Base-by-base conservation (phyloP, 495 filamentous ascomycete genomes). In the Hypoxylon fuscum region DNA sequence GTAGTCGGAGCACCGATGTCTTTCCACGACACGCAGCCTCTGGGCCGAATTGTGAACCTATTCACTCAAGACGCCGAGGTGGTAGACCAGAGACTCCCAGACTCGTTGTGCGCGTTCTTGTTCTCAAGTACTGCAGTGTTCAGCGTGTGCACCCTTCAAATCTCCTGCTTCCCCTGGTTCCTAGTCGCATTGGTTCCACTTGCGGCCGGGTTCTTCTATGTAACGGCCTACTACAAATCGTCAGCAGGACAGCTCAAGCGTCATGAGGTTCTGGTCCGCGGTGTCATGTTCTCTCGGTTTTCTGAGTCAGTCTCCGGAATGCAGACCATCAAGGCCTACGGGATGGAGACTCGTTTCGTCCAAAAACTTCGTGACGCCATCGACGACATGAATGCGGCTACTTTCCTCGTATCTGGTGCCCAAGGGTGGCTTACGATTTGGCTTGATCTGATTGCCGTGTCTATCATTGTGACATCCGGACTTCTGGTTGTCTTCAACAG, bases 21-120 rank as follows among this genome's bases (percentile, higher is more conserved):
- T 15, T 85, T 77, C 69, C 76, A 81, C 31, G 81, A 84, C 54
- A 83, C 76, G 0, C 73, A 76, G 7, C 80, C 82, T 2, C 31
- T 78, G 1, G 83, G 83, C 3, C 73, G 76, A 5, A 76, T 84
- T 22, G 62, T 82, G 23, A 83, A 85, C 62, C 78, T 82, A 10
- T 82, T 85, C 47, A 75, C 74, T 0, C 70, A 76, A 2, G 83
- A 85, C 64, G 53, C 79, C 1, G 72, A 74, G 32, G 66, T 65
- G 2, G 59, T 82, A 12, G 79, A 82, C 53, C 71, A 68, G 8
- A 56, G 59, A 4, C 59, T 79, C 10, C 43, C 71, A 2, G 65
- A 44, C 1, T 59, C 70, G 25, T 38, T 49, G 1, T 62, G 61
- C 18, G 47, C 20, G 1, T 62, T 69, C 12, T 38, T 71, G 18